phyloP scores from a whole-genome alignment of 2,329 filamentous ascomycete genomes.

The Aureobasidium sp. region DNA sequence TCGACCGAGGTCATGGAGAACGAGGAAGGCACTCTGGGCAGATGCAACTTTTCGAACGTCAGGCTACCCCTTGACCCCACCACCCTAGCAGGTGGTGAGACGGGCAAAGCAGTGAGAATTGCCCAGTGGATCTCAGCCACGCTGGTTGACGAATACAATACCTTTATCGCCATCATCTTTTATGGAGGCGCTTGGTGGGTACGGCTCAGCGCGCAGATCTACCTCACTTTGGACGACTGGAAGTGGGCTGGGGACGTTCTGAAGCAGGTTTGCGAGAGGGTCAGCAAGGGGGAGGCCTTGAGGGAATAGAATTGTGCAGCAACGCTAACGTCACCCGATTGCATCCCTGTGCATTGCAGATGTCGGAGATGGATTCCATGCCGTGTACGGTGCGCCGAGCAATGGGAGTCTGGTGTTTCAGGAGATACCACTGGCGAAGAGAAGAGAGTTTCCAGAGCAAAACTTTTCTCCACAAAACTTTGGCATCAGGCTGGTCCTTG shows the following conservation, averaged over 20 bases:
- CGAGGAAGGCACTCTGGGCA: slow-evolving; percentile 50
- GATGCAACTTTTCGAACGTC: slow-evolving; percentile 67
- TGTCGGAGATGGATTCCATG: neutral
- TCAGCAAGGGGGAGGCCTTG: slow-evolving; percentile 36
- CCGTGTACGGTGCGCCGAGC: neutral
- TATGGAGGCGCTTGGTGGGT: slow-evolving; percentile 61
- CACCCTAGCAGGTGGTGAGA: slow-evolving; percentile 26
- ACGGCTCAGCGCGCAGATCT: slow-evolving; percentile 73
- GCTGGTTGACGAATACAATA: slow-evolving; percentile 54
- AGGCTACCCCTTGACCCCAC: slow-evolving; percentile 55
- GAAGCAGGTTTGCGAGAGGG: slow-evolving; percentile 48
- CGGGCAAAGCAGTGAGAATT: slow-evolving; percentile 31
- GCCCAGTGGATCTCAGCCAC: slow-evolving; percentile 35
- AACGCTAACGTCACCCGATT: neutral
- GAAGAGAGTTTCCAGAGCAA: neutral
- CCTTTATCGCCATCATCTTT: slow-evolving; percentile 60
- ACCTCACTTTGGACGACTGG: slow-evolving; percentile 74
- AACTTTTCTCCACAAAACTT: neutral
- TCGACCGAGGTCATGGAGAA: slow-evolving; percentile 70
- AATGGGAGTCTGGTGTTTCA: neutral
- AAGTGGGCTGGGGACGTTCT: slow-evolving; percentile 58
- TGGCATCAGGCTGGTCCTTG: neutral
- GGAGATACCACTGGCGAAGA: neutral
- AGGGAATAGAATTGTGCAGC: neutral
- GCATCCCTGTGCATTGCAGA: neutral